Percentiles rank a stretch among this genome's conserved stretches.
Conservation (phyloP, 805 yeast species). For the Candida khao-thaluensis region DNA sequence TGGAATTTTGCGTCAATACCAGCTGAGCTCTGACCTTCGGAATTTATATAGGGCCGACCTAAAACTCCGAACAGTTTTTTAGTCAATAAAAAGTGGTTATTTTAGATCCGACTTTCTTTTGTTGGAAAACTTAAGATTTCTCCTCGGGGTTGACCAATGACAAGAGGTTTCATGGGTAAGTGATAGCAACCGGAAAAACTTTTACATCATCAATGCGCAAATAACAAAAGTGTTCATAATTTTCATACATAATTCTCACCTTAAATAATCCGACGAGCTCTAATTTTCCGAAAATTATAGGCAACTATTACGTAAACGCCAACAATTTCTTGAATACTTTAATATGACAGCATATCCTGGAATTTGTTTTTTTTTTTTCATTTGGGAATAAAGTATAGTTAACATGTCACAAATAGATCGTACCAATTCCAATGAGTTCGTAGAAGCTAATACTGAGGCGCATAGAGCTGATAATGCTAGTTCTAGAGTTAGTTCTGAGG, state of each 20-base stretch:
- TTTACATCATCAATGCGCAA: conserved; percentile 1
- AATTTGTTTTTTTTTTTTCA: too few species aligned
- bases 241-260: not conserved
- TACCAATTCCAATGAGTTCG: too few species aligned
- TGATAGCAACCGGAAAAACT: conserved; percentile 5
- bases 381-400: not conserved
- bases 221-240: not conserved
- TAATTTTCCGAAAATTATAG: conserved; percentile 1
- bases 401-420: not conserved
- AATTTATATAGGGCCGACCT: too few species aligned
- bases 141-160: not conserved
- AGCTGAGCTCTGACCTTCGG: too few species aligned
- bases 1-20: too few species aligned
- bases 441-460: too few species aligned
- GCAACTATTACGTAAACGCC: conserved; percentile 3
- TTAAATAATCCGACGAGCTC: not conserved
- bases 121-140: too few species aligned
- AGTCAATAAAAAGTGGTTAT: too few species aligned
- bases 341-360: too few species aligned
- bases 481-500: not conserved
- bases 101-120: not conserved
- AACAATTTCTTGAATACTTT: not conserved
- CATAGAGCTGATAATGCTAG: not conserved
- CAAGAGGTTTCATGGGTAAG: not conserved
- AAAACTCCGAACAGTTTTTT: too few species aligned